Evolutionary conservation across 257 asterid genomes (phyloP), one percentile per base, ranked within the genome.

Genomic region (Scutellaria baicalensis): DNA sequence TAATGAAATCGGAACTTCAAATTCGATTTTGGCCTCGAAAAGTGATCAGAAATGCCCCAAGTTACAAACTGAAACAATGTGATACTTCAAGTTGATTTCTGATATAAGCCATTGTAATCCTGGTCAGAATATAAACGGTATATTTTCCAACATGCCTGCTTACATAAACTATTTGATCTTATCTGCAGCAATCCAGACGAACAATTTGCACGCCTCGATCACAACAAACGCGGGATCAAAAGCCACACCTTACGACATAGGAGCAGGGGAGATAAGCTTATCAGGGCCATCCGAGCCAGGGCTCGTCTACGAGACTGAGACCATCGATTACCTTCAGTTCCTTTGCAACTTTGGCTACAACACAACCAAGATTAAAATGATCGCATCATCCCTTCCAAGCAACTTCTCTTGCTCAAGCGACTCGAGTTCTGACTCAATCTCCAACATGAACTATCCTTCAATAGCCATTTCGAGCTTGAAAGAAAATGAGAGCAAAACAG

Each of bases 361-460:
- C 77, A 40, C 74, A 35, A 16, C 71, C 47, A 66, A 47, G 77
- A 83, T 93, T 49, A 87, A 74, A 72, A 83, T 59, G 75, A 85
- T 93, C 6, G 72, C 93, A 13, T 14, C 78, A 4, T 39, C 78
- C 6, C 52, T 85, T 68, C 89, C 96, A 0, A 71, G 36, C 3
- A 78, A 81, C 73, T 93, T 90, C 75, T 76, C 96, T 6, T 90
- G 98, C 88, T 68, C 89, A 6, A 35, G 16, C 5, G 67, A 70
- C 63, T 60, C 86, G 3, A 64, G 54, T 67, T 6, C 65, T 1
- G 92, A 93, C 9, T 23, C 77, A 31, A 72, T 90, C 79, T 86
- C 98, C 62, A 67, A 79, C 83, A 85, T 93, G 91, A 93, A 93
- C 79, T 90, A 90, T 54, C 98, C 98, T 10, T 88, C 97, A 11